Evolutionary conservation across 2,329 filamentous ascomycete genomes (phyloP).

Genomic region (Exophiala calicioides): DNA sequence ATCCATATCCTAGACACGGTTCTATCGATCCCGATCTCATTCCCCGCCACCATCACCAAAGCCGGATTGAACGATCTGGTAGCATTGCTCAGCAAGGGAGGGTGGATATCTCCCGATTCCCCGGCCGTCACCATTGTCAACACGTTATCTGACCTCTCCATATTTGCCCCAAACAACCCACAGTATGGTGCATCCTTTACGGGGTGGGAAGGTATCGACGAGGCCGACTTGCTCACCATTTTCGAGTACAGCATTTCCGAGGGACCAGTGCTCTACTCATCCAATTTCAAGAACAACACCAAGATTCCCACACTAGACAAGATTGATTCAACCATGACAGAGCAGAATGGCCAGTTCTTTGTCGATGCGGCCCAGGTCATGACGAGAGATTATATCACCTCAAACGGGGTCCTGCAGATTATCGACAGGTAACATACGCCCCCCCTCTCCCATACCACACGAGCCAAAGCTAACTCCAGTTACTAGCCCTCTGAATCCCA

Average conservation of each 20-base stretch:
- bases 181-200: slow-evolving; percentile 62
- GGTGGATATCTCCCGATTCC: slow-evolving; percentile 29
- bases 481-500: slow-evolving; percentile 21
- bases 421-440: slow-evolving; percentile 59
- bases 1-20: slow-evolving; percentile 57
- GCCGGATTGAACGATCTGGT: slow-evolving; percentile 50
- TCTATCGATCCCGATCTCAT: slow-evolving; percentile 48
- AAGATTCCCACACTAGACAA: slow-evolving; percentile 43
- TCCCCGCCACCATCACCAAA: slow-evolving; percentile 44
- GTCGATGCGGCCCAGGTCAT: slow-evolving; percentile 57
- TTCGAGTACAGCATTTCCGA: slow-evolving; percentile 66
- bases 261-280: slow-evolving; percentile 57
- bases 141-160: slow-evolving; percentile 49
- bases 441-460: neutral
- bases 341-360: slow-evolving; percentile 46
- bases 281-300: slow-evolving; percentile 44
- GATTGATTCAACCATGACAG: slow-evolving; percentile 50
- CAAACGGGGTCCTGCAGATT: slow-evolving; percentile 60
- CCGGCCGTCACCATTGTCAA: slow-evolving; percentile 38
- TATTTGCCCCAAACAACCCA: slow-evolving; percentile 62
- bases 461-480: neutral
- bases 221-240: slow-evolving; percentile 52
- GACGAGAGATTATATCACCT: slow-evolving; percentile 51
- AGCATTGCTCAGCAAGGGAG: slow-evolving; percentile 49
- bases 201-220: slow-evolving; percentile 50